These are phyloP conservation scores for Talaromyces islandicus DNA, from an alignment of 2,329 filamentous ascomycete species.

Conservation along the genomic window DNA sequence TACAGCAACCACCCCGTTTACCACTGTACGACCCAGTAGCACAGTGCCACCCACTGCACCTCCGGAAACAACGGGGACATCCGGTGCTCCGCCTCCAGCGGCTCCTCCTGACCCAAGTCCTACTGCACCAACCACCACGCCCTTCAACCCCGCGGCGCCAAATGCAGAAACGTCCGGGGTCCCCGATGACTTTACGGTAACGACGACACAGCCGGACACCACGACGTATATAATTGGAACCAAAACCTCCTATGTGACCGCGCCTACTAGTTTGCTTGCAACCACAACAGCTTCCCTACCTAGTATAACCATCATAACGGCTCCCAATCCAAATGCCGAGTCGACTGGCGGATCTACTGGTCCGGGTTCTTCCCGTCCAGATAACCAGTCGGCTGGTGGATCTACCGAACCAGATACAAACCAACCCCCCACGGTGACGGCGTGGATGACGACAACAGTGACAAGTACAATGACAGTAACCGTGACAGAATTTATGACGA, in stretches of 20 bases:
- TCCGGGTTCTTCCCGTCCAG: neutral
- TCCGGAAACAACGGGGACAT: neutral
- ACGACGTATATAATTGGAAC: neutral
- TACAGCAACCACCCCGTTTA: neutral
- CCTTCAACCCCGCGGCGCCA: neutral
- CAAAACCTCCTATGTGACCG: neutral
- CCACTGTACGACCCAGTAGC: neutral
- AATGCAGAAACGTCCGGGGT: neutral
- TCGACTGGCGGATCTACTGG: neutral
- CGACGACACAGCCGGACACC: neutral
- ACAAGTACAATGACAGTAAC: constrained; percentile 14
- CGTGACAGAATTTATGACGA: constrained; percentile 3
- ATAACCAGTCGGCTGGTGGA: neutral
- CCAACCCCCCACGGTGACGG: neutral
- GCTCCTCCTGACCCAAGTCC: neutral
- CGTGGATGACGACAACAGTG: neutral
- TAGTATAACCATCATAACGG: neutral
- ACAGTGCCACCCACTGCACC: neutral
- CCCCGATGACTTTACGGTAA: neutral
- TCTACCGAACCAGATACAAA: neutral
- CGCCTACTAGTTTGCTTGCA: neutral
- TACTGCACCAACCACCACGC: neutral
- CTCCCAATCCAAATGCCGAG: neutral
- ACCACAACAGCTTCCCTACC: neutral
- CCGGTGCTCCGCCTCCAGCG: neutral